A percentile compares a stretch with the other conserved stretches of the same genome.
Evolutionary conservation across 2,329 filamentous ascomycete genomes (phyloP).

Genomic region (Bipolaris sorokiniana): DNA sequence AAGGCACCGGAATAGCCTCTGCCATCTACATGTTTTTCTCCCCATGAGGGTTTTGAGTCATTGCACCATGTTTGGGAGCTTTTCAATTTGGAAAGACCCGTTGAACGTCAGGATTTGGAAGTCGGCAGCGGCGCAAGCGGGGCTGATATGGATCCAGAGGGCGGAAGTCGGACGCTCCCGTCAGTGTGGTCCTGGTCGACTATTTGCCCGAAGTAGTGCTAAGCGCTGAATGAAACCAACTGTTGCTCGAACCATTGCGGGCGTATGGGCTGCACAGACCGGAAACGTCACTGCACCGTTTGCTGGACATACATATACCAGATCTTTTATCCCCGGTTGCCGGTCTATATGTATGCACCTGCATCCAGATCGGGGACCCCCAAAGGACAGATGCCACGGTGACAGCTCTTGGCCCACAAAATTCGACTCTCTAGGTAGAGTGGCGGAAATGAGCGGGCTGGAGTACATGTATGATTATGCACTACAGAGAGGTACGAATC

Average conservation of each 20-base stretch:
- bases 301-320: background rate
- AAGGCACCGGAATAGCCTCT: background rate
- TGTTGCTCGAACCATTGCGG: background rate
- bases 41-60: background rate
- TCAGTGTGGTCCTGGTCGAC: slow-evolving; percentile 8
- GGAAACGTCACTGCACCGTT: background rate
- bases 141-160: background rate
- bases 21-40: background rate
- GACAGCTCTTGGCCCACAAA: background rate
- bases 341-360: slow-evolving; percentile 2
- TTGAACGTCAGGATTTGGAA: background rate
- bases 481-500: background rate
- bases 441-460: slow-evolving; percentile 5
- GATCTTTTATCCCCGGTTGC: background rate
- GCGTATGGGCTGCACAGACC: background rate
- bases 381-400: background rate
- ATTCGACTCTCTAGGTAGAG: background rate
- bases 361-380: slow-evolving; percentile 4
- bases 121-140: slow-evolving; percentile 4
- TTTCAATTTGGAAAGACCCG: background rate
- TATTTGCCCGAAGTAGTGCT: slow-evolving; percentile 1
- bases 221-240: background rate
- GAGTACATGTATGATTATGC: background rate
- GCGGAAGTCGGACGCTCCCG: slow-evolving; percentile 8
- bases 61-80: background rate